Evolutionary conservation across 192 early-diverging fungal genomes (phyloP).

Genomic region (Backusella tarrabulga): DNA sequence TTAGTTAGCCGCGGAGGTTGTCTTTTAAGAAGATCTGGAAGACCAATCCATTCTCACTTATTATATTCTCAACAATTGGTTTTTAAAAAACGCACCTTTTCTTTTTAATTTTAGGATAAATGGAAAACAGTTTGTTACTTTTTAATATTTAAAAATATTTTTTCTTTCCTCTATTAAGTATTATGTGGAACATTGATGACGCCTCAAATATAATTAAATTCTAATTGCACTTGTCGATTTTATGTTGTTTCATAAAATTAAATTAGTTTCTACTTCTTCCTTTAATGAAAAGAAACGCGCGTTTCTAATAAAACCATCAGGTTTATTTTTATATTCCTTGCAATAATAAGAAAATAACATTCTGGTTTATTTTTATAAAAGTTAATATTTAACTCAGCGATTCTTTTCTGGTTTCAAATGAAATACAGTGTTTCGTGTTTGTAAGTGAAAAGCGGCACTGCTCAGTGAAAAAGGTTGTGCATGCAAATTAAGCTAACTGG

Average conservation of each 20-base stretch:
- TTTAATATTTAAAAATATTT: background rate
- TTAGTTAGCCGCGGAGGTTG: background rate
- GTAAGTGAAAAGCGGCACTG: too few species aligned
- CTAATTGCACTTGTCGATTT: background rate
- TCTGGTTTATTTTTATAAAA: background rate
- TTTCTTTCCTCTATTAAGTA: background rate
- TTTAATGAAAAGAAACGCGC: background rate
- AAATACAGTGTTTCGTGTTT: background rate
- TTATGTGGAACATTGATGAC: background rate
- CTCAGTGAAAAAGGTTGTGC: too few species aligned
- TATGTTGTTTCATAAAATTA: background rate
- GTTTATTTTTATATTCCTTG: background rate
- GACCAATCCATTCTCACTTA: background rate
- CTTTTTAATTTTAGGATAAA: background rate
- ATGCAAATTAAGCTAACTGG: background rate
- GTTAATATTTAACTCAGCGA: background rate
- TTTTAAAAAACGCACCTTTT: background rate
- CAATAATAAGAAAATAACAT: background rate
- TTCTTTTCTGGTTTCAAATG: background rate
- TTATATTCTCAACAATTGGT: background rate
- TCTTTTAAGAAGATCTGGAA: background rate
- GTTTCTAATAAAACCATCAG: background rate
- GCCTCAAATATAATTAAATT: background rate
- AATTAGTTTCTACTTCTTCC: background rate
- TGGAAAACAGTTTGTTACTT: background rate